Base-by-base conservation (phyloP, 306 rosid species). In the Gastrolobium bilobum region DNA sequence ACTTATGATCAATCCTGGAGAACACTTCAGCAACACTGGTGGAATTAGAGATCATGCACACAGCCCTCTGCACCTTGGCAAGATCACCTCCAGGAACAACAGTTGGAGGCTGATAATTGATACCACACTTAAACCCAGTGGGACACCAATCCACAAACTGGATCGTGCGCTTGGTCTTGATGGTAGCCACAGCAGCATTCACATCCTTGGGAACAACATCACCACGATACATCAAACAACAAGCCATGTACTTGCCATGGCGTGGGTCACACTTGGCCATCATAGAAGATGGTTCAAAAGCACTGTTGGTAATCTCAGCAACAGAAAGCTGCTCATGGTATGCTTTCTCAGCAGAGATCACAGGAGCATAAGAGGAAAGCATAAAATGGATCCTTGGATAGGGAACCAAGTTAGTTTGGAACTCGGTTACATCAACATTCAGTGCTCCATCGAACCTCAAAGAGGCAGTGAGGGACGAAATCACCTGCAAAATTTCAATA, bases 81-180 rank as follows among this genome's bases (percentile, higher is more conserved):
- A 92, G 96, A 42, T 92, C 97, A 0, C 96, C 97, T 3, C 97
- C 97, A 0, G 97, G 97, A 20, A 92, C 97, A 39, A 92, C 97
- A 4, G 94, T 89, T 0, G 97, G 97, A 10, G 97, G 93, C 88
- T 92, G 97, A 42, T 92, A 92, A 37, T 92, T 92, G 89, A 92
- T 92, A 39, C 97, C 97, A 1, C 97, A 92, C 87, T 92, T 90
- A 79, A 92, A 92, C 26, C 97, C 97, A 33, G 97, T 92, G 2
- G 97, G 97, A 64, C 97, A 92, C 97, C 97, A 92, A 43, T 92
- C 97, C 3, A 92, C 97, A 77, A 92, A 92, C 86, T 92, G 97
- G 42, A 92, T 88, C 2, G 96, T 92, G 11, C 97, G 85, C 92
- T 92, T 92, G 29, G 97, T 92, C 89, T 92, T 92, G 62, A 92